phyloP scores from a whole-genome alignment of 2,329 filamentous ascomycete genomes.

The Incumbomyces delicatus region DNA sequence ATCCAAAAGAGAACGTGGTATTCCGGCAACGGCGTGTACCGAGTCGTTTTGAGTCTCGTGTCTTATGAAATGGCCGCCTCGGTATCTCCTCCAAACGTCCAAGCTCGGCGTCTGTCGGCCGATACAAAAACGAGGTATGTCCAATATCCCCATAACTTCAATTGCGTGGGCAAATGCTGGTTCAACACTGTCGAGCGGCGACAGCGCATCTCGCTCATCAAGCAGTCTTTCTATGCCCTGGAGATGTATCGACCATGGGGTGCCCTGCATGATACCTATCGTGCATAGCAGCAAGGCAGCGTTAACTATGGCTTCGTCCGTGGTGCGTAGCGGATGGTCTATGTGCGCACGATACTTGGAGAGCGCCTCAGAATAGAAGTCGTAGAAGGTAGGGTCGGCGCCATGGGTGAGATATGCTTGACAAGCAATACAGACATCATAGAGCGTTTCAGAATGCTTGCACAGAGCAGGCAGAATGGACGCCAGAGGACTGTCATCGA shows the following conservation, averaged over 20 bases:
- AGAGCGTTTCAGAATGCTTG: conserved; percentile 23
- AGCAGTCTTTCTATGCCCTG: conserved; percentile 26
- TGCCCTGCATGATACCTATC: conserved; percentile 25
- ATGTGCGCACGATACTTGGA: conserved; percentile 24
- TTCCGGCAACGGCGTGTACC: conserved; percentile 23
- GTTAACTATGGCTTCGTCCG: conserved; percentile 24
- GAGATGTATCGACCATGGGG: conserved; percentile 26
- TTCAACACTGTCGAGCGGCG: not conserved
- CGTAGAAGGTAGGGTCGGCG: conserved; percentile 19
- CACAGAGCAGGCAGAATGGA: conserved; percentile 19
- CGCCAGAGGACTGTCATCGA: conserved; percentile 18
- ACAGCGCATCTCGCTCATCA: conserved; percentile 14
- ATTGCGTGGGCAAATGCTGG: conserved; percentile 22
- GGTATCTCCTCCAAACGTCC: conserved; percentile 24
- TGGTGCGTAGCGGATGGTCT: conserved; percentile 13
- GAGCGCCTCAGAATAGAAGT: conserved; percentile 23
- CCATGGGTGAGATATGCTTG: conserved; percentile 20
- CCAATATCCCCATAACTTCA: conserved; percentile 27
- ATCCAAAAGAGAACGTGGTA: conserved; percentile 24
- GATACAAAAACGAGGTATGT: conserved; percentile 22
- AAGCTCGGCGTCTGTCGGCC: conserved; percentile 21
- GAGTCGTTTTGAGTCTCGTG: conserved; percentile 3
- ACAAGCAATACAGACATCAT: conserved; percentile 23
- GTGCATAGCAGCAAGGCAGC: conserved; percentile 25
- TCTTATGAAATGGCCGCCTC: conserved; percentile 10